A percentile compares a stretch with the other conserved stretches of the same genome.
Evolutionary conservation across 2,329 filamentous ascomycete genomes (phyloP).

Genomic region (Sclerotinia nivalis): DNA sequence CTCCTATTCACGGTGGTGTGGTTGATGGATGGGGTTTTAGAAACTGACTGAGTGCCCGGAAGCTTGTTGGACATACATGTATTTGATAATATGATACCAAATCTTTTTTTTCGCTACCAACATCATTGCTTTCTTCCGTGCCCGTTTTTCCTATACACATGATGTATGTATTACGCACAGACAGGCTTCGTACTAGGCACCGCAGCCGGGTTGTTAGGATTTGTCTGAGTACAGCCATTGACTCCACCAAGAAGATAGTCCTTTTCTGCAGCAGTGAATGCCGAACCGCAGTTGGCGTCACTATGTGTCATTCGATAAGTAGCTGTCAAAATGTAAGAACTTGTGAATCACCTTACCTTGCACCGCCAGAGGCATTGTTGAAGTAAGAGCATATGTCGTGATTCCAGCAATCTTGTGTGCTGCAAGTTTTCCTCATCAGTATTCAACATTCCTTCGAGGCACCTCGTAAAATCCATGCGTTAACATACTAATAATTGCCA

Average conservation of each 20-base stretch:
- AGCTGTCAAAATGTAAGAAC: neutral
- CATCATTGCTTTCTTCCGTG: no score
- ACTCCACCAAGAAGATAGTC: conserved; percentile 45
- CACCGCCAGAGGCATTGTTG: conserved; percentile 49
- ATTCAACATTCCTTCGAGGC: neutral
- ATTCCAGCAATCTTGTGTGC: conserved; percentile 52
- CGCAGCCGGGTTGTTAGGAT: conserved; percentile 39
- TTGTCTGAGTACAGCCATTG: conserved; percentile 43
- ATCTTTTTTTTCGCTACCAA: neutral
- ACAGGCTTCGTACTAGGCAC: conserved; percentile 38
- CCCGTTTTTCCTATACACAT: neutral
- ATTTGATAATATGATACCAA: conserved; percentile 6
- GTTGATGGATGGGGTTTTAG: neutral
- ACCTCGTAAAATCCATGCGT: neutral
- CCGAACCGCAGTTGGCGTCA: conserved; percentile 51
- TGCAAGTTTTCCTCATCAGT: neutral
- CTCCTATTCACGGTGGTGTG: neutral
- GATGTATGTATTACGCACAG: conserved; percentile 31
- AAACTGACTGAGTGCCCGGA: neutral
- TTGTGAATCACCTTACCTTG: conserved; percentile 42
- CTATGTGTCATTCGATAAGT: conserved; percentile 36
- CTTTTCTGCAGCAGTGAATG: conserved; percentile 47
- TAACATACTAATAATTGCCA: conserved; percentile 47
- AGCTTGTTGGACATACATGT: neutral
- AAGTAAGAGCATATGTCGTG: conserved; percentile 55